A percentile compares a stretch with the other conserved stretches of the same genome.
These are phyloP conservation scores for Epichloe scottii DNA, from an alignment of 2,329 filamentous ascomycete species.

Conservation along the genomic window DNA sequence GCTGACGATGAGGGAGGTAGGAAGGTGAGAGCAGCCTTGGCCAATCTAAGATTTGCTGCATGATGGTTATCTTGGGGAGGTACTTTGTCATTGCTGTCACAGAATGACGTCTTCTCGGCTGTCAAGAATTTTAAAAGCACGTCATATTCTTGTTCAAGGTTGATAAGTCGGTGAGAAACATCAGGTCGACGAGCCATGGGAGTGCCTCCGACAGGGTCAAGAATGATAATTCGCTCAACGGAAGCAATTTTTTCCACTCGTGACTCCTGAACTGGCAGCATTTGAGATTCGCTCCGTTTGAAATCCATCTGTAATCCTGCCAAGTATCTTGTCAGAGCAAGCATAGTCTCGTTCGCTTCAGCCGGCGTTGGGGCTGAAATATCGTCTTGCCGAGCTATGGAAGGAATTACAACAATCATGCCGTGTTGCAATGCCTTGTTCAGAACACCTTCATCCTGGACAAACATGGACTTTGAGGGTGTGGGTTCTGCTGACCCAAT, in stretches of 20 bases:
- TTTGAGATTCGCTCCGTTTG: background rate
- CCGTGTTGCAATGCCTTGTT: constrained; percentile 19
- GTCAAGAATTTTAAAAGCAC: constrained; percentile 52
- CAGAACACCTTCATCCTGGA: constrained; percentile 21
- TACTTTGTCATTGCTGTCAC: background rate
- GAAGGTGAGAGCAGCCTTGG: constrained; percentile 57
- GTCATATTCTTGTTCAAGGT: constrained; percentile 80
- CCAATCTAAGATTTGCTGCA: constrained; percentile 59
- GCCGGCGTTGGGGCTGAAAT: constrained; percentile 25
- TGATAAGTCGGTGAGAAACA: constrained; percentile 54
- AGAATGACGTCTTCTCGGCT: constrained; percentile 9
- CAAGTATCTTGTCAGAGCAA: constrained; percentile 67
- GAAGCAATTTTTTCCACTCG: constrained; percentile 40
- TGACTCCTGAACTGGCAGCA: constrained; percentile 18
- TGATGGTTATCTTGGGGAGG: constrained; percentile 28
- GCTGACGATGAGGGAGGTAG: constrained; percentile 77
- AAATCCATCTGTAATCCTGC: constrained; percentile 45
- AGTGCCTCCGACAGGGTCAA: constrained; percentile 78
- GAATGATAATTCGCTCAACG: constrained; percentile 75
- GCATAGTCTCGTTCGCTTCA: constrained; percentile 48
- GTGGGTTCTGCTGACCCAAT: constrained; percentile 8
- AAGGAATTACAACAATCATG: constrained; percentile 27
- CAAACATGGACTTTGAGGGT: constrained; percentile 14
- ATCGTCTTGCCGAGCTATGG: constrained; percentile 29
- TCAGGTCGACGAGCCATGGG: constrained; percentile 42